Evolutionary conservation across 768 basidiomycete species (phyloP), one percentile per base, ranked within the genome.

Genomic region (Goffeauzyma gilvescens): DNA sequence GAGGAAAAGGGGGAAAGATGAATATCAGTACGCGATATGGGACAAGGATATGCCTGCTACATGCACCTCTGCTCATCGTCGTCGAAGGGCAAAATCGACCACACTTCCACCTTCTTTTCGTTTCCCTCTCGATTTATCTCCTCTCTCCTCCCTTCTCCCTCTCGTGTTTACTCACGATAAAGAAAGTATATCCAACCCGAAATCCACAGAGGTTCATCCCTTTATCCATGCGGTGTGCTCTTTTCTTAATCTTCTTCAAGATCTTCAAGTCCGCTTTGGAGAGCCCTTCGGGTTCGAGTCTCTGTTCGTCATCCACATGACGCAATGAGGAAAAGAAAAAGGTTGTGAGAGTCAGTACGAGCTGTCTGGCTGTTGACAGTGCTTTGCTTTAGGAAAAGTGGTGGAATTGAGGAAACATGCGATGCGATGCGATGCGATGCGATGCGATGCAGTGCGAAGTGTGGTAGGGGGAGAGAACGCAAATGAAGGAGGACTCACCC

Each of bases 161-260:
- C n/a, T n/a, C n/a, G n/a, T n/a, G n/a, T n/a, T n/a, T n/a, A 43
- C 70, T 30, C 34, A 46, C 58, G 44, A 86, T 79, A 54, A 82
- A 60, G 64, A 84, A 80, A 1, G 82, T 74, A 78, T 79, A 87
- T 0, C 87, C 87, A 46, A 90, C 85, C 10, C 75, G 74, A 41
- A 89, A 57, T 8, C 87, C 84, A 47, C 76, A 79, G 1, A 90
- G 23, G 32, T 58, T 68, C 68, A 93, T 82, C 2, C 81, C 76
- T 62, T 83, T 86, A 66, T 93, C 87, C 42, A 93, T 76, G 58
- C 78, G 74, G 53, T 81, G 81, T 1, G 84, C 85, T 5, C 84
- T 44, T 25, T 71, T 69, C 55, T 81, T 75, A 24, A 93, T 75
- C 15, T 76, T 73, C 50, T 71, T 72, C 31, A 93, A 69, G 38